Conservation (phyloP, 139 green algal species). For the Tetradesmus lagerheimii region DNA sequence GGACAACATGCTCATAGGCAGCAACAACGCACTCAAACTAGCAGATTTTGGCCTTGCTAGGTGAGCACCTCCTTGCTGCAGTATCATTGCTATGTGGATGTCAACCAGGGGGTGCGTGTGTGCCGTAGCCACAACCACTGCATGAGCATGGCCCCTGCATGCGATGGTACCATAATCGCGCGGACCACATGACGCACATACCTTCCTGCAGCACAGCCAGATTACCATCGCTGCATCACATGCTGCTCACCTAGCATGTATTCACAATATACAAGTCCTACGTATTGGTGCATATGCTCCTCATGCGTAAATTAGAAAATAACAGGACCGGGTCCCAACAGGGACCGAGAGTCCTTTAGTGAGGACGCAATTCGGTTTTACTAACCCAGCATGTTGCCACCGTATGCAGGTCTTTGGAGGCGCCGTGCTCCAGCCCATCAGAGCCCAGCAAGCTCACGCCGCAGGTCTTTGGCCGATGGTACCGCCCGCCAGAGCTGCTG, state of each 20-base stretch:
- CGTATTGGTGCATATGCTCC: too few species aligned
- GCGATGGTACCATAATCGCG: too few species aligned
- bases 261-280: too few species aligned
- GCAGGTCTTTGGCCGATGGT: conserved; percentile 89
- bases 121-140: background rate
- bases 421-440: background rate
- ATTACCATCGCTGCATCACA: too few species aligned
- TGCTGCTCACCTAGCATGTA: background rate
- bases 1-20: conserved; percentile 86
- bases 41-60: conserved; percentile 89
- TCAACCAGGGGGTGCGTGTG: background rate
- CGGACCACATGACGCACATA: too few species aligned
- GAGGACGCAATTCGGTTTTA: too few species aligned
- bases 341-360: too few species aligned
- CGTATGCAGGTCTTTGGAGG: background rate
- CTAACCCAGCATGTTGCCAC: too few species aligned
- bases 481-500: conserved; percentile 89
- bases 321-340: too few species aligned
- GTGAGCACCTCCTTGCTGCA: conserved; percentile 15
- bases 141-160: too few species aligned
- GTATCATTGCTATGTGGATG: background rate
- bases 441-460: conserved; percentile 27
- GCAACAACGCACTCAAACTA: conserved; percentile 73
- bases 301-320: too few species aligned
- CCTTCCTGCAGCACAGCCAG: too few species aligned